A percentile compares a stretch with the other conserved stretches of the same genome.
Evolutionary conservation across 1,284 basidiomycete species (phyloP).

Genomic region (Polyporus tsugae): DNA sequence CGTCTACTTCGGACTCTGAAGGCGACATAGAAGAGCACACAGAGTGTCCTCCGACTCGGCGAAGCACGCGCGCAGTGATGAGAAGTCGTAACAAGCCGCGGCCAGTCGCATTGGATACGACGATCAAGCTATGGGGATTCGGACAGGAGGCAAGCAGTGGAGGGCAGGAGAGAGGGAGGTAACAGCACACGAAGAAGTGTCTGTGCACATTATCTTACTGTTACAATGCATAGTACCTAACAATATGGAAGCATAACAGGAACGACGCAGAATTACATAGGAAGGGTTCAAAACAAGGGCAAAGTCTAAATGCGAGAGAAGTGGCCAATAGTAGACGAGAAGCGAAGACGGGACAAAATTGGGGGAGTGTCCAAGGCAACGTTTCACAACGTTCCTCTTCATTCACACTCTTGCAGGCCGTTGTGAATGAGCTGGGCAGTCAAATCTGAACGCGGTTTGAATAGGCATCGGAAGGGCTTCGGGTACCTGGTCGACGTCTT

Average conservation of each 20-base stretch:
- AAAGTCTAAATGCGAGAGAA: neutral
- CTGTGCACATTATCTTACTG: constrained; percentile 8
- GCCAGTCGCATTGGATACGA: constrained; percentile 33
- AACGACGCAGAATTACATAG: neutral
- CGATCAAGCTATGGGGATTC: constrained; percentile 35
- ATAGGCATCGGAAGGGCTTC: constrained; percentile 37
- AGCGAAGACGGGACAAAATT: neutral
- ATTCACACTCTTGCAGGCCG: constrained; percentile 29
- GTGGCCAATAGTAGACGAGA: neutral
- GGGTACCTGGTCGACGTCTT: constrained; percentile 35
- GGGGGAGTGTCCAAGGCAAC: neutral
- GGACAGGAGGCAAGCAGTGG: neutral
- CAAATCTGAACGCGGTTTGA: constrained; percentile 36
- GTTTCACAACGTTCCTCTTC: neutral
- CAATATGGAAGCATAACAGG: constrained; percentile 4
- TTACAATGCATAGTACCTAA: neutral
- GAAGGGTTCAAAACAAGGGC: neutral
- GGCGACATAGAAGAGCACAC: constrained; percentile 13
- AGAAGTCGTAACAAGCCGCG: neutral
- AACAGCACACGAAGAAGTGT: neutral
- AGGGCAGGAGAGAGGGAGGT: neutral
- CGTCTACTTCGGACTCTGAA: constrained; percentile 21
- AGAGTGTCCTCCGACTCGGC: constrained; percentile 6
- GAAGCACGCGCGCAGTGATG: neutral
- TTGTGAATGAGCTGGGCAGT: constrained; percentile 32